These are phyloP conservation scores for Penicillium vulpinum DNA, from an alignment of 2,329 filamentous ascomycete species.

Conservation along the genomic window DNA sequence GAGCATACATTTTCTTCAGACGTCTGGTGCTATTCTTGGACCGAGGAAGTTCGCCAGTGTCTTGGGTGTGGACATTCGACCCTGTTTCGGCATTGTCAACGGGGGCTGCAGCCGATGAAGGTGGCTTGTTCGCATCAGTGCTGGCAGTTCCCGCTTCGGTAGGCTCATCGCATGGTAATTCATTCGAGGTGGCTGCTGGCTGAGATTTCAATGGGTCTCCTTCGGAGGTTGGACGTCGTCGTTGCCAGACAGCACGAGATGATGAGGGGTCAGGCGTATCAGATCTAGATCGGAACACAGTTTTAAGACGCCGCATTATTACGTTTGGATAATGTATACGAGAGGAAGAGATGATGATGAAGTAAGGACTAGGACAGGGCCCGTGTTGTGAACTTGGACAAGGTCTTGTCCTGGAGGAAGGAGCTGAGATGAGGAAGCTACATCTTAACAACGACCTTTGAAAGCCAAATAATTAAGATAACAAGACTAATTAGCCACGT, in stretches of 20 bases:
- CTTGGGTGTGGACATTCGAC: not conserved
- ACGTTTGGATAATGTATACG: conserved; percentile 6
- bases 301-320: conserved; percentile 17
- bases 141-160: not conserved
- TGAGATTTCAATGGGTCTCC: conserved; percentile 10
- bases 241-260: conserved; percentile 13
- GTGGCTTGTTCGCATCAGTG: not conserved
- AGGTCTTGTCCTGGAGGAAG: not conserved
- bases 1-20: conserved; percentile 13
- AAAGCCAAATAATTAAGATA: no score
- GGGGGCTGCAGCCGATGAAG: not conserved
- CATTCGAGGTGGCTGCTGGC: conserved; percentile 1
- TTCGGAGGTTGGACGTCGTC: conserved; percentile 13
- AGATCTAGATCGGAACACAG: conserved; percentile 11
- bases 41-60: conserved; percentile 1
- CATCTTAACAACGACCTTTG: no score
- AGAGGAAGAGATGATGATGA: conserved; percentile 4
- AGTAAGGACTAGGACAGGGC: conserved; percentile 2
- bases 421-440: conserved; percentile 1
- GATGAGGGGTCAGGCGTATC: conserved; percentile 1
- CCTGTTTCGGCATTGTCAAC: not conserved
- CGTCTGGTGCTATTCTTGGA: conserved; percentile 13
- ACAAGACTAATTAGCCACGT: no score
- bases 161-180: not conserved
- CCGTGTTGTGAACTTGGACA: not conserved